Conservation (phyloP, 768 basidiomycete genomes). For the Leccinum imitatum region DNA sequence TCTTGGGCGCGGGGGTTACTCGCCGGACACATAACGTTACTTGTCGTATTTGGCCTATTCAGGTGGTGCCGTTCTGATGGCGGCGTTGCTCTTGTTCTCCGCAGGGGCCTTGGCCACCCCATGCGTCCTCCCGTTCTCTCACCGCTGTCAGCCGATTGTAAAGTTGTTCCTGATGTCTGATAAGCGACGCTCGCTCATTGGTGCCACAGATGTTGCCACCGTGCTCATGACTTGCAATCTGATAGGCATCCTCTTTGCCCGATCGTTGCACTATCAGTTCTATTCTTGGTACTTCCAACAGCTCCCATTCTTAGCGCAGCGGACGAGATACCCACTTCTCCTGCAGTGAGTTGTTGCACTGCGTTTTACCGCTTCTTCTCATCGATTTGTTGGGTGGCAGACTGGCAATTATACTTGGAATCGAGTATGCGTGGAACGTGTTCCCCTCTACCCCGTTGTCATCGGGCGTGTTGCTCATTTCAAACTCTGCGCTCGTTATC, state of each 20-base stretch:
- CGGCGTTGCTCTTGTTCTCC: constrained; percentile 56
- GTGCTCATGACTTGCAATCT: constrained; percentile 89
- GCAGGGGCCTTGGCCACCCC: constrained; percentile 53
- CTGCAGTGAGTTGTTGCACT: constrained; percentile 51
- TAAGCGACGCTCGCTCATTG: constrained; percentile 15
- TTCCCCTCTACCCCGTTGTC: constrained; percentile 77
- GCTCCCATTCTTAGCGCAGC: constrained; percentile 79
- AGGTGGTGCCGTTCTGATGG: constrained; percentile 80
- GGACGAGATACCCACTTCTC: constrained; percentile 59
- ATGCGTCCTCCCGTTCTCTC: constrained; percentile 44
- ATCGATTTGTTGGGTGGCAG: constrained; percentile 37
- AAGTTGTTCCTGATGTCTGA: constrained; percentile 27
- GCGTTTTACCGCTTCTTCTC: constrained; percentile 1
- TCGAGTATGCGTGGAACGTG: constrained; percentile 88
- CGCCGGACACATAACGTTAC: constrained; percentile 55
- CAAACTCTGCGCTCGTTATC: constrained; percentile 50
- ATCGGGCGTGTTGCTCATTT: constrained; percentile 52
- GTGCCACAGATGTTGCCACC: constrained; percentile 65
- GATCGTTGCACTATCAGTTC: constrained; percentile 97
- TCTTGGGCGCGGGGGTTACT: constrained; percentile 64
- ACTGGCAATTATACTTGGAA: constrained; percentile 51
- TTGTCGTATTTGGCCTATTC: constrained; percentile 66
- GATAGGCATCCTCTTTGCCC: constrained; percentile 87
- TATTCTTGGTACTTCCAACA: constrained; percentile 97
- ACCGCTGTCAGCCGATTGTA: constrained; percentile 63